Evolutionary conservation across 2,329 filamentous ascomycete genomes (phyloP), one percentile per base, ranked within the genome.

Genomic region (Penicillium freii): DNA sequence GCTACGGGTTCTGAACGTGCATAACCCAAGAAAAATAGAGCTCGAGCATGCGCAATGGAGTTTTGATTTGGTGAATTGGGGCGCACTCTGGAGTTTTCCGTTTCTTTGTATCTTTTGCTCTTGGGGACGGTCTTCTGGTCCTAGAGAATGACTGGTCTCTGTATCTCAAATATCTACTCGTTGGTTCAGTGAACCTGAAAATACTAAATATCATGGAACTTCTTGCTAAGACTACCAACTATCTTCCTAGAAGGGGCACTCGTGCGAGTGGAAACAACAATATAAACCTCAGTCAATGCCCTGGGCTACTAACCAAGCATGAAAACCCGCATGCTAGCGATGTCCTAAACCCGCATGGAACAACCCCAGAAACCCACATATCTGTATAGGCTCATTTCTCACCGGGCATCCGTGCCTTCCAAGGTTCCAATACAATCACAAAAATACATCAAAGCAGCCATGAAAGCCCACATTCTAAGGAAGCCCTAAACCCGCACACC

Each of bases 1-100:
- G 71, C 10, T 75, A 72, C 59, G 71, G 71, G 38, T 71, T 64
- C 46, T 73, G 62, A 59, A 59, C 45, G 51, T 50, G 21, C 29
- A 21, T 27, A 23, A 48, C 25, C 38, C 45, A 46, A 55, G 46
- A 34, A 59, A 56, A 57, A 62, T 39, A 54, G 55, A 54, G 47
- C 53, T 61, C 52, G 58, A 62, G 66, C 66, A 68, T 68, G 59
- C 43, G 36, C 23, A 51, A 34, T 62, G 66, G 66, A 66, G 66
- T 68, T 67, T 56, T 56, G 33, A 56, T 55, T 56, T 53, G 54
- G 54, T 52, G 49, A 56, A 42, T 50, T 47, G 48, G 54, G 49
- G 54, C 46, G 54, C 49, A 40, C 43, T 45, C 40, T 56, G 54
- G 54, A 52, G 54, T 56, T 56, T 56, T 52, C 43, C 31, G 17